Percentiles rank a stretch among this genome's conserved stretches.
Evolutionary conservation across 345 rosid species (phyloP).

Genomic region (Mercurialis annua): DNA sequence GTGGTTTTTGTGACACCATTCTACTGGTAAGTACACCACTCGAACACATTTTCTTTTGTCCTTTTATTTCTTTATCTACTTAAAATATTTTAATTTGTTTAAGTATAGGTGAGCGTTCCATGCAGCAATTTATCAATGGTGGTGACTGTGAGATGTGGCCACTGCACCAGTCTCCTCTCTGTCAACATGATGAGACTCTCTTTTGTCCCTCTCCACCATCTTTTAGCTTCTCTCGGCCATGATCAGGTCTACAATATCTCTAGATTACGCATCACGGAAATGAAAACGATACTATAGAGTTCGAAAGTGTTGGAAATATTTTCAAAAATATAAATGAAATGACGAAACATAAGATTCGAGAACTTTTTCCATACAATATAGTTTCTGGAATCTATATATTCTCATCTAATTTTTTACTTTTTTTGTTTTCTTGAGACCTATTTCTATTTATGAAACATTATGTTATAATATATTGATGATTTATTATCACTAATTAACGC

Average conservation of each 20-base stretch:
- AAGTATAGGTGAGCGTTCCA: conserved; percentile 82
- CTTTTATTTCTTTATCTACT: not conserved
- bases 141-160: conserved; percentile 96
- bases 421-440: not conserved
- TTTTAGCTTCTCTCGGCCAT: conserved; percentile 58
- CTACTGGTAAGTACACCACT: conserved; percentile 59
- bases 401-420: not conserved
- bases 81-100: not conserved
- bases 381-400: not conserved
- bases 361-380: not conserved
- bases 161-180: conserved; percentile 88
- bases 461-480: no score
- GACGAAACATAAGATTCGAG: no score
- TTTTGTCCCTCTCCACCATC: conserved; percentile 80
- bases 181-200: conserved; percentile 89
- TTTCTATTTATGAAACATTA: not conserved
- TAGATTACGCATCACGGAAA: no score
- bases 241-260: conserved; percentile 12
- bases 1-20: conserved; percentile 90
- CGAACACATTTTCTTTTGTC: not conserved
- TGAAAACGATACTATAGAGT: no score
- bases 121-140: conserved; percentile 76
- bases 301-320: no score
- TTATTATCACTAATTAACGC: no score
- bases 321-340: no score